Evolutionary conservation across 1,139 yeast genomes (phyloP).

Genomic region (Debaryomyces sp.): DNA sequence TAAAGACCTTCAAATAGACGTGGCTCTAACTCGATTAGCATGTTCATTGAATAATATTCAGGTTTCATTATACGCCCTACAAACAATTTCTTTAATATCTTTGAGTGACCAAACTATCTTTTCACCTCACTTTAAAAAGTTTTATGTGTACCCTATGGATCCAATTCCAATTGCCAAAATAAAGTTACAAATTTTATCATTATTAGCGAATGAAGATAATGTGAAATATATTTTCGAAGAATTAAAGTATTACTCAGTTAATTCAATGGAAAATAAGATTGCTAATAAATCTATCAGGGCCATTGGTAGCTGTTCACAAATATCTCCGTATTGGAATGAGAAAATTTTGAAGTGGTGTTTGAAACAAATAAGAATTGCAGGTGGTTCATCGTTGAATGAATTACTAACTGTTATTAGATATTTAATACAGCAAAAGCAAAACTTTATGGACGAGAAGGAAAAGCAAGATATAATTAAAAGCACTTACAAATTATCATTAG

Average conservation of each 20-base stretch:
- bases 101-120: constrained; percentile 47
- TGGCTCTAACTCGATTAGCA: constrained; percentile 49
- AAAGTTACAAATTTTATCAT: constrained; percentile 68
- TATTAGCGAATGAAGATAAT: constrained; percentile 55
- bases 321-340: constrained; percentile 38
- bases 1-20: constrained; percentile 49
- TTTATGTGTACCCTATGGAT: constrained; percentile 66
- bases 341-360: constrained; percentile 47
- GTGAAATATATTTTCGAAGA: constrained; percentile 61
- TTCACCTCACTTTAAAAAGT: constrained; percentile 48
- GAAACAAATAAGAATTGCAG: constrained; percentile 29
- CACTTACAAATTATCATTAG: constrained; percentile 38
- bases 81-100: constrained; percentile 42
- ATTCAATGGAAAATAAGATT: constrained; percentile 35
- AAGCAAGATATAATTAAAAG: constrained; percentile 35
- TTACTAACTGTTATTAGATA: constrained; percentile 70
- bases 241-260: constrained; percentile 64
- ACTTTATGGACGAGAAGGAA: constrained; percentile 23
- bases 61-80: constrained; percentile 40
- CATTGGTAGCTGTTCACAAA: constrained; percentile 53
- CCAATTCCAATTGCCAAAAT: constrained; percentile 43
- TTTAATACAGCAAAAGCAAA: constrained; percentile 61
- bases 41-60: constrained; percentile 33
- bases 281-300: constrained; percentile 62
- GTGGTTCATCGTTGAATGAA: constrained; percentile 51